Base-by-base conservation (phyloP, 2,329 filamentous ascomycete species). In the Zelopaecilomyces penicillatus region DNA sequence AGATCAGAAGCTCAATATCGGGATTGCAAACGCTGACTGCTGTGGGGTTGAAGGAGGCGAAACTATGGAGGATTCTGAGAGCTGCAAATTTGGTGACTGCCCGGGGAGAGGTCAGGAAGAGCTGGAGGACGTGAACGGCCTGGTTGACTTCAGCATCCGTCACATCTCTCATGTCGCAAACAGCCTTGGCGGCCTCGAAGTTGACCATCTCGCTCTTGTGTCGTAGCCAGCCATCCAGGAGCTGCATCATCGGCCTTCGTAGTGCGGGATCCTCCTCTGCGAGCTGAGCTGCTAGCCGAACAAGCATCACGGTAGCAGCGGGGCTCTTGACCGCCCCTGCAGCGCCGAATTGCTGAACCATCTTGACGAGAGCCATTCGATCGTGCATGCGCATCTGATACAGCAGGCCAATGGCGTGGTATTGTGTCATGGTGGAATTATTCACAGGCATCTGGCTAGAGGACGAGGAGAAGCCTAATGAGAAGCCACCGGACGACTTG, bases 151-250 rank as follows among this genome's bases (percentile, higher is more conserved):
- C 91, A 44, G 82, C 83, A 61, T 98, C 93, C 46, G 87, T 90
- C 39, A 97, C 85, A 64, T 97, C 89, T 52, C 85, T 81, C 77
- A 97, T 85, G 57, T 95, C 87, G 70, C 90, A 95, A 59, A 98
- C 95, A 42, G 91, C 91, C 76, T 97, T 97, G 52, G 93, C 93
- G 43, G 93, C 93, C 70, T 98, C 93, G 56, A 98, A 96, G 73
- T 96, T 97, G 69, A 98, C 90, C 88, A 95, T 95, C 66, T 97
- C 93, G 67, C 89, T 95, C 83, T 98, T 97, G 69, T 97, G 91
- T 64, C 90, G 82, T 65, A 98, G 71, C 91, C 91, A 97, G 59
- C 89, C 87, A 64, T 97, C 91, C 57, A 98, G 78, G 54, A 98
- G 80, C 68, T 90, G 83, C 80, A 95, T 93, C 93, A 98, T 98